Base-by-base conservation (phyloP, 371 early-diverging fungal species). In the Encephalitozoon cuniculi region DNA sequence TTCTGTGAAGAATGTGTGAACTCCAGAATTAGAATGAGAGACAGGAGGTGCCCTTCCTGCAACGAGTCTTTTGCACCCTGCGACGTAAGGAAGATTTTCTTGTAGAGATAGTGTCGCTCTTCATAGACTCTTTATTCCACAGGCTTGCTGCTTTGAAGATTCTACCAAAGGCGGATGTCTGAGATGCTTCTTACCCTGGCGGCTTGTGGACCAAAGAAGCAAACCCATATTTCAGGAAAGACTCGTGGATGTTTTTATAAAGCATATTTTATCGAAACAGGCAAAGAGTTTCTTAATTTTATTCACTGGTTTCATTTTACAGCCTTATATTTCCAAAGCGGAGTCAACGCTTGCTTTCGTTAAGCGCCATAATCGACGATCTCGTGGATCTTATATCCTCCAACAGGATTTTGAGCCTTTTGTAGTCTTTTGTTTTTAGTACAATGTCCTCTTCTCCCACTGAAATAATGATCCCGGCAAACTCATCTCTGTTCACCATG, bases 41-140 rank as follows among this genome's bases (percentile, higher is more conserved):
- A 94, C 82, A 90, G 97, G 85, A 94, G 94, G 81, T 99, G 99
- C 85, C 97, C 97, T 5, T 90, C 88, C 5, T 99, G 99, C 84
- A 90, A 90, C 46, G 89, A 90, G 77, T 86, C 90, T 18, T 97
- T 96, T 88, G 91, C 92, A 4, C 86, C 88, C 32, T 89, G 89
- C 59, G 97, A 99, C 84, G 90, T 96, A 21, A 88, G 88, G 73
- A 89, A 89, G 77, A 89, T 98, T 59, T 97, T 78, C 76, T 75
- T 85, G 21, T 83, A 80, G 49, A 46, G 7, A 15, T 9, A 39
- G 9, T 39, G 9, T 39, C 9, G 15, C 32, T 63, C 18, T 39
- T 39, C 9, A 39, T 39, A 9, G 9, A 18, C 2, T 46, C 21
- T 7, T 46, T 46, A n/a, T 46, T 46, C 18, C 7, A 3, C 1